phyloP scores from a whole-genome alignment of 768 basidiomycete genomes.

The Pholiota molesta region DNA sequence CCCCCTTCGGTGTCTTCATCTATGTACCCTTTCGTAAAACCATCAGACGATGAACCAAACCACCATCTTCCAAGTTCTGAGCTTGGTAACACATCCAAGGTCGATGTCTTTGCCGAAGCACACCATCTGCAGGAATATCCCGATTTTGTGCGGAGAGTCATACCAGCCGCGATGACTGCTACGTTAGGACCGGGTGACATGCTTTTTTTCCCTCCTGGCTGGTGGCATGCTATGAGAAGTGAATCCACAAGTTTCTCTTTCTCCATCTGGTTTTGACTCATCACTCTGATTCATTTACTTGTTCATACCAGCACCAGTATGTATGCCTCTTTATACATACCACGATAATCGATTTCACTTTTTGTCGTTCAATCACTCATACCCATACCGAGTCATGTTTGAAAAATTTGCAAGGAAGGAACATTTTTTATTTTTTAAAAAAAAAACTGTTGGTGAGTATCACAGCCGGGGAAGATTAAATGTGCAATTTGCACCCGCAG shows the following conservation, averaged over 20 bases:
- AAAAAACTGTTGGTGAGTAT: too few species aligned
- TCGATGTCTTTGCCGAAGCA: slow-evolving; percentile 70
- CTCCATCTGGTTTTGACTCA: slow-evolving; percentile 85
- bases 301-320: neutral
- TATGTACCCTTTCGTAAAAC: slow-evolving; percentile 60
- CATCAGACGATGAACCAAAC: slow-evolving; percentile 32
- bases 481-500: too few species aligned
- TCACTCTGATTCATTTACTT: neutral
- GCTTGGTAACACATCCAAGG: slow-evolving; percentile 80
- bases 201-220: slow-evolving; percentile 87
- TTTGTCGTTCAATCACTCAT: neutral
- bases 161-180: slow-evolving; percentile 59
- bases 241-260: slow-evolving; percentile 84
- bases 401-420: too few species aligned
- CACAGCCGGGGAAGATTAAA: too few species aligned
- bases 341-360: neutral
- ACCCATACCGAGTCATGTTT: too few species aligned
- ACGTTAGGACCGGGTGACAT: slow-evolving; percentile 83
- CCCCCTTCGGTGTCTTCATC: slow-evolving; percentile 57
- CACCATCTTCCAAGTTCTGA: slow-evolving; percentile 43
- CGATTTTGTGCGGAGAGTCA: slow-evolving; percentile 58
- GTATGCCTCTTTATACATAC: neutral
- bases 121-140: slow-evolving; percentile 39
- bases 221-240: slow-evolving; percentile 94
- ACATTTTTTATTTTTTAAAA: too few species aligned